Percentiles rank a stretch among this genome's conserved stretches.
Evolutionary conservation across 192 early-diverging fungal species (phyloP).

Genomic region (Coemansia sp.): DNA sequence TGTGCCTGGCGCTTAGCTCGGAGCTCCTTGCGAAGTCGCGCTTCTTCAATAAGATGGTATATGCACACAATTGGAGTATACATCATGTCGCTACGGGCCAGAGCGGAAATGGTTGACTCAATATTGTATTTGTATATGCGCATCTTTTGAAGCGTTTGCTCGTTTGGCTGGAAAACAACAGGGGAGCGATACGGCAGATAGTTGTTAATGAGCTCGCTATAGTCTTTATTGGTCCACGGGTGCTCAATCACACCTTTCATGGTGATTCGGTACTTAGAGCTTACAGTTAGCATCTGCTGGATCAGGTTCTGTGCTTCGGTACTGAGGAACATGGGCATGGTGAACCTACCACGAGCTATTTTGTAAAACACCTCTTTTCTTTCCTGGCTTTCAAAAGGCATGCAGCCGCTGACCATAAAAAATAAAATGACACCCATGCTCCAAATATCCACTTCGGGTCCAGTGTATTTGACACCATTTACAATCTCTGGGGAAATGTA

Average conservation of each 20-base stretch:
- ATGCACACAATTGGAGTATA: constrained; percentile 35
- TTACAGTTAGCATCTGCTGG: constrained; percentile 64
- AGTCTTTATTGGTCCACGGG: constrained; percentile 73
- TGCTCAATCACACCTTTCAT: constrained; percentile 66
- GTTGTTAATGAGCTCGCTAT: constrained; percentile 56
- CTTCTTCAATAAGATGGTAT: constrained; percentile 42
- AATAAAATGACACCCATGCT: constrained; percentile 81
- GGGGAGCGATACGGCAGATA: constrained; percentile 58
- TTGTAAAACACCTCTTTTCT: constrained; percentile 80
- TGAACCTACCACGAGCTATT: constrained; percentile 65
- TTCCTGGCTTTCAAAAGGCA: constrained; percentile 81
- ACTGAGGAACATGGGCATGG: constrained; percentile 54
- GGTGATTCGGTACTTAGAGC: constrained; percentile 62
- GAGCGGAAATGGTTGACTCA: constrained; percentile 18
- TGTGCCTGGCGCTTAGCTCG: too few species aligned
- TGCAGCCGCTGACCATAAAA: constrained; percentile 76
- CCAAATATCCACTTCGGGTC: constrained; percentile 88
- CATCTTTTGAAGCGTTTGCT: constrained; percentile 40
- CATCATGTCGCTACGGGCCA: constrained; percentile 31
- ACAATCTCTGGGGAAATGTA: constrained; percentile 85
- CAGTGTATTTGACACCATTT: constrained; percentile 71
- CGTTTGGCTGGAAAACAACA: constrained; percentile 38
- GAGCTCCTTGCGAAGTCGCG: constrained; percentile 29
- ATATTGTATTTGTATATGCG: constrained; percentile 27
- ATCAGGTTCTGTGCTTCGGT: constrained; percentile 60